Conservation (phyloP, 2,329 filamentous ascomycete genomes). For the Ophiognomonia clavigignenti-juglandacearum region DNA sequence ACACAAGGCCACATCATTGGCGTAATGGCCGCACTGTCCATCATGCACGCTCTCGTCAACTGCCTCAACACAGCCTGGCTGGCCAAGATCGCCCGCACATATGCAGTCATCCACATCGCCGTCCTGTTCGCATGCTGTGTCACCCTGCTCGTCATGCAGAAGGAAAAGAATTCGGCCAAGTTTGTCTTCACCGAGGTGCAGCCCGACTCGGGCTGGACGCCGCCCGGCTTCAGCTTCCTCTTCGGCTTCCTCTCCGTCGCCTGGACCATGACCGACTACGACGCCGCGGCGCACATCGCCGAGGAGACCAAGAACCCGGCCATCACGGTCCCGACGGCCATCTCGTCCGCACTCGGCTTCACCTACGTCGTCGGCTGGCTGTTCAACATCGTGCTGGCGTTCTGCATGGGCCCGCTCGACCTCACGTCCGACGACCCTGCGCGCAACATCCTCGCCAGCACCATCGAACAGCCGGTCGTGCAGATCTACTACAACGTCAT, state of each 20-base stretch:
- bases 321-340: slow-evolving; percentile 43
- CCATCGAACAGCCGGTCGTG: slow-evolving; percentile 46
- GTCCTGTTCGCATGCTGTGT: slow-evolving; percentile 45
- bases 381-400: slow-evolving; percentile 54
- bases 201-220: slow-evolving; percentile 44
- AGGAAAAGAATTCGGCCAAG: slow-evolving; percentile 43
- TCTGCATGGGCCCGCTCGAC: slow-evolving; percentile 42
- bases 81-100: slow-evolving; percentile 50
- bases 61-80: slow-evolving; percentile 50
- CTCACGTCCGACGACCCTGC: slow-evolving; percentile 27
- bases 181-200: slow-evolving; percentile 50
- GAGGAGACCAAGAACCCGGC: slow-evolving; percentile 38
- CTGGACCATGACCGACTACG: slow-evolving; percentile 35
- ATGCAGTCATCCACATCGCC: slow-evolving; percentile 49
- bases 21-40: slow-evolving; percentile 48
- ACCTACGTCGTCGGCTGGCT: slow-evolving; percentile 52
- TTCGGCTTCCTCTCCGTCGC: slow-evolving; percentile 51
- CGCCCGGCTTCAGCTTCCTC: slow-evolving; percentile 46
- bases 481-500: slow-evolving; percentile 56
- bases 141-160: slow-evolving; percentile 42
- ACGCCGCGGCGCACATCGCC: slow-evolving; percentile 31
- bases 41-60: slow-evolving; percentile 45
- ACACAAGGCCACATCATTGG: slow-evolving; percentile 40
- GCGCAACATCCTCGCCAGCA: slow-evolving; percentile 36
- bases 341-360: slow-evolving; percentile 49